Evolutionary conservation across 2,329 filamentous ascomycete genomes (phyloP).

Genomic region (Phialemoniopsis sp.): DNA sequence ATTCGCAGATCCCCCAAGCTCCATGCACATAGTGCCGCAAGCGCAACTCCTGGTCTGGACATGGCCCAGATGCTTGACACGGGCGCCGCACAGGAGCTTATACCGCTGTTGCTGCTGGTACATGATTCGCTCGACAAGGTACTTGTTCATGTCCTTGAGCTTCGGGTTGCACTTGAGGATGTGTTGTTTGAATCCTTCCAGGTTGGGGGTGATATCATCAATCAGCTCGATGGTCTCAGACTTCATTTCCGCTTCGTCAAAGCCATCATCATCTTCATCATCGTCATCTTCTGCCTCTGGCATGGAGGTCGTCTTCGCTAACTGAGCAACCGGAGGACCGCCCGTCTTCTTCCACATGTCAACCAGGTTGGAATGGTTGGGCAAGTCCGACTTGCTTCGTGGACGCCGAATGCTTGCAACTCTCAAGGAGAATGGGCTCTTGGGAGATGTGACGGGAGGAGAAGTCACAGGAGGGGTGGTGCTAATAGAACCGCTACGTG

Average conservation of each 20-base stretch:
- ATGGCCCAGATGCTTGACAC: conserved; percentile 64
- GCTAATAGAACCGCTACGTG: conserved; percentile 57
- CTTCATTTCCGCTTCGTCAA: conserved; percentile 57
- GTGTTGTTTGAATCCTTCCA: conserved; percentile 73
- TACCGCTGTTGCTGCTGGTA: conserved; percentile 77
- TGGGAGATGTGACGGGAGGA: conserved; percentile 45
- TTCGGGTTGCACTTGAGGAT: conserved; percentile 71
- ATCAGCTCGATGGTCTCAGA: conserved; percentile 59
- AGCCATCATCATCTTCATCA: conserved; percentile 52
- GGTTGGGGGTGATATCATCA: conserved; percentile 66
- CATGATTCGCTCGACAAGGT: conserved; percentile 76
- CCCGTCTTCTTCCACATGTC: conserved; percentile 48
- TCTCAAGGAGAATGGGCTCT: conserved; percentile 40
- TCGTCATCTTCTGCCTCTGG: conserved; percentile 48
- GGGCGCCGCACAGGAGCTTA: conserved; percentile 67
- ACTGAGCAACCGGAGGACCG: conserved; percentile 47
- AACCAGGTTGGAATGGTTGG: conserved; percentile 41
- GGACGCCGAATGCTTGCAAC: conserved; percentile 49
- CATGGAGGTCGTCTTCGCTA: conserved; percentile 28
- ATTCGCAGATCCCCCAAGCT: conserved; percentile 61
- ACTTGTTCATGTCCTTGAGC: conserved; percentile 49
- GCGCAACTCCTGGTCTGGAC: conserved; percentile 53
- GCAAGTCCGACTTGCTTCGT: conserved; percentile 51
- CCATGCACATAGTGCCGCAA: conserved; percentile 58
- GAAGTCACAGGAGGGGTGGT: conserved; percentile 22